A percentile compares a stretch with the other conserved stretches of the same genome.
phyloP scores from a whole-genome alignment of 768 basidiomycete genomes.

The Russula olivacea region DNA sequence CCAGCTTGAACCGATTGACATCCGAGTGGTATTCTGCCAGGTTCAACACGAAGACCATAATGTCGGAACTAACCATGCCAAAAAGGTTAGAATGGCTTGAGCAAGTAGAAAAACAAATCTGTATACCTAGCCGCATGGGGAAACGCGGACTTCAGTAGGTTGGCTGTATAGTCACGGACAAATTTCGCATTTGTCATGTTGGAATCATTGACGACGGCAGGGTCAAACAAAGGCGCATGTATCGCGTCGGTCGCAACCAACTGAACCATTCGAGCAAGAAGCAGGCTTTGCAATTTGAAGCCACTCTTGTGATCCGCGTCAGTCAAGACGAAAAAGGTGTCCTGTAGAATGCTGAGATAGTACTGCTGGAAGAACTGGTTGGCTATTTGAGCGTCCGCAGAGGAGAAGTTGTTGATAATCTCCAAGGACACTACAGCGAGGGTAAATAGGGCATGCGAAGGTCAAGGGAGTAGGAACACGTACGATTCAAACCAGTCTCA shows the following conservation, averaged over 20 bases:
- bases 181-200: conserved; percentile 72
- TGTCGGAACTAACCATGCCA: conserved; percentile 49
- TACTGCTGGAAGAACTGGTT: conserved; percentile 97
- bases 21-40: conserved; percentile 71
- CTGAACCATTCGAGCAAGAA: conserved; percentile 92
- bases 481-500: conserved; percentile 79
- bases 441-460: conserved; percentile 9
- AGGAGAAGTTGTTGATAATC: conserved; percentile 91
- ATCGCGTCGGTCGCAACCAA: conserved; percentile 80
- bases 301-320: conserved; percentile 99
- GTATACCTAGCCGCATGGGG: conserved; percentile 83
- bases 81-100: not conserved
- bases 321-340: conserved; percentile 95
- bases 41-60: conserved; percentile 60
- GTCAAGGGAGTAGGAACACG: conserved; percentile 27
- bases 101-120: not conserved
- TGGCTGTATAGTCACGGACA: conserved; percentile 80
- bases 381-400: conserved; percentile 68
- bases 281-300: conserved; percentile 88
- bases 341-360: conserved; percentile 87
- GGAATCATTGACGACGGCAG: conserved; percentile 60
- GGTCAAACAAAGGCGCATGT: conserved; percentile 80
- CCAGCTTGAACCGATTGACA: conserved; percentile 87
- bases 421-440: conserved; percentile 71
- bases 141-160: conserved; percentile 84